Evolutionary conservation across 371 early-diverging fungal species (phyloP).

Genomic region (Mucor circinelloides): DNA sequence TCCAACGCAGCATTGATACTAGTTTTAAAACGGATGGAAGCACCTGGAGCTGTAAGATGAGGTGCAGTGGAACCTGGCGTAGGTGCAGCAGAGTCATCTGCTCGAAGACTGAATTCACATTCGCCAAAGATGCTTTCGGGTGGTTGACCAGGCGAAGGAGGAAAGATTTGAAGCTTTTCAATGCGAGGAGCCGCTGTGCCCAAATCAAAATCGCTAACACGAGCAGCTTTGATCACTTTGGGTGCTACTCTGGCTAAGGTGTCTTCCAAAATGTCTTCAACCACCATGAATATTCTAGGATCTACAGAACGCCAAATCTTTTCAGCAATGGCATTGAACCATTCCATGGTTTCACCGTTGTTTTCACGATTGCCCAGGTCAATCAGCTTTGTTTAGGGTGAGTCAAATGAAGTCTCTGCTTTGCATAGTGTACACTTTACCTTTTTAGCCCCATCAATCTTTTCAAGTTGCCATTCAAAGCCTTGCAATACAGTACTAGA

Average conservation of each 20-base stretch:
- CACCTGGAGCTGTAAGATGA: constrained; percentile 29
- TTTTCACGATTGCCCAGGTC: not conserved
- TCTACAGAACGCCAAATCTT: constrained; percentile 41
- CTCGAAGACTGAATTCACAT: constrained; percentile 28
- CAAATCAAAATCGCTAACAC: constrained; percentile 35
- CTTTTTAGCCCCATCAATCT: not conserved
- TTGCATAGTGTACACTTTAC: too few species aligned
- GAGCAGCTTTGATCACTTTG: constrained; percentile 30
- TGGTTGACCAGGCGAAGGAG: not conserved
- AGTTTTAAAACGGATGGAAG: constrained; percentile 39
- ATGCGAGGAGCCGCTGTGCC: constrained; percentile 38
- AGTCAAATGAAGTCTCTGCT: not conserved
- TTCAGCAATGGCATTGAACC: constrained; percentile 37
- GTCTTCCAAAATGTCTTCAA: constrained; percentile 40
- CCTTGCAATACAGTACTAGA: not conserved
- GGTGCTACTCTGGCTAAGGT: constrained; percentile 24
- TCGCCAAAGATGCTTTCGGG: constrained; percentile 26
- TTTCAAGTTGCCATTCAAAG: constrained; percentile 5
- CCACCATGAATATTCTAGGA: constrained; percentile 25
- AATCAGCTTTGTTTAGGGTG: not conserved
- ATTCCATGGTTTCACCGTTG: constrained; percentile 38
- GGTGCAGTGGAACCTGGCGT: not conserved
- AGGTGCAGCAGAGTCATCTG: constrained; percentile 18
- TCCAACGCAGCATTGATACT: constrained; percentile 34
- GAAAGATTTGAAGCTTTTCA: constrained; percentile 23